Evolutionary conservation across 805 yeast genomes (phyloP).

Genomic region (Lipomyces starkeyi): DNA sequence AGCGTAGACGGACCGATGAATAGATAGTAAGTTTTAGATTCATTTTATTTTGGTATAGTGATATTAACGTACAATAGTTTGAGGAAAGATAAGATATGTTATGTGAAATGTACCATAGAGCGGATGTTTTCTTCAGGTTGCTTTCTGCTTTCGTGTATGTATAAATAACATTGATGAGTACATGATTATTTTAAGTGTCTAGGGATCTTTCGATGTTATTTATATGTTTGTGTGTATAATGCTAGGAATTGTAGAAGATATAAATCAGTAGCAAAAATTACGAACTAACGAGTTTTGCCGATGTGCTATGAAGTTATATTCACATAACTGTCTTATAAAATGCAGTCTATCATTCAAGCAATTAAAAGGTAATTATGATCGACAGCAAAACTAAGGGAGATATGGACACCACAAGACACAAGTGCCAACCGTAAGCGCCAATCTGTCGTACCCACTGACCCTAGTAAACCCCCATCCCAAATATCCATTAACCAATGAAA

Average conservation of each 20-base stretch:
- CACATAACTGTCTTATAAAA: neutral
- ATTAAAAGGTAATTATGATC: neutral
- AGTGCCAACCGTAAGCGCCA: neutral
- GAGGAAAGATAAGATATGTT: neutral
- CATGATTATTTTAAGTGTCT: neutral
- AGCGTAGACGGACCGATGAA: conserved; percentile 4
- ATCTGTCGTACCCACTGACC: neutral
- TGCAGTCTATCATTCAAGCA: neutral
- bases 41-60: neutral
- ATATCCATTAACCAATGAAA: neutral
- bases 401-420: neutral
- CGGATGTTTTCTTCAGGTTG: neutral
- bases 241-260: neutral
- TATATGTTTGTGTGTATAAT: neutral
- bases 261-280: too few relatives aligned
- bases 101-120: neutral
- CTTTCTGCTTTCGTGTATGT: neutral
- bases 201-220: too few relatives aligned
- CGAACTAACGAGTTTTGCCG: too few relatives aligned
- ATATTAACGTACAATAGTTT: neutral
- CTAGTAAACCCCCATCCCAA: neutral
- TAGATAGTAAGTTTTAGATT: neutral
- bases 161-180: too few relatives aligned
- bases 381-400: neutral
- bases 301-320: too few relatives aligned